Conservation (phyloP, 2,329 filamentous ascomycete species). For the Pseudopyricularia cyperi region DNA sequence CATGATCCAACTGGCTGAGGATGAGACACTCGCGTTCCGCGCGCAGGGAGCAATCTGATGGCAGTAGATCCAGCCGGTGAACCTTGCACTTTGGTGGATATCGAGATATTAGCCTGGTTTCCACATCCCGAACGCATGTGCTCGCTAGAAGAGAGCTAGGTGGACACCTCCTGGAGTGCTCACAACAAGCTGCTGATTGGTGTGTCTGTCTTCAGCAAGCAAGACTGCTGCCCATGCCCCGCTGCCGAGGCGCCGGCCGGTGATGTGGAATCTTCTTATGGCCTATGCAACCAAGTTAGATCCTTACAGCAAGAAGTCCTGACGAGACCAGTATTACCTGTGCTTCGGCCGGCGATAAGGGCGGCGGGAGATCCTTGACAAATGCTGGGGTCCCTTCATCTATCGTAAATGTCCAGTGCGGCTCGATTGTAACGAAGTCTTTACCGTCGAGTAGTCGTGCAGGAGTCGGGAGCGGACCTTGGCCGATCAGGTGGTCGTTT, state of each 20-base stretch:
- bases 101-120: not conserved
- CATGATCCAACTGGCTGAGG: constrained; percentile 39
- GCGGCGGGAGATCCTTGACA: not conserved
- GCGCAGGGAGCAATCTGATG: constrained; percentile 18
- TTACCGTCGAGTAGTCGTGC: constrained; percentile 35
- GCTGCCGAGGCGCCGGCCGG: constrained; percentile 33
- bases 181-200: constrained; percentile 50
- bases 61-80: constrained; percentile 16
- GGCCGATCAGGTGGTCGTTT: constrained; percentile 30
- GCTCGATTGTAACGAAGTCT: constrained; percentile 30
- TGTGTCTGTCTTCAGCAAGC: constrained; percentile 36
- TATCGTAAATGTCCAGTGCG: constrained; percentile 16
- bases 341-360: not conserved
- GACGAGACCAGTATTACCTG: not conserved
- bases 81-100: not conserved
- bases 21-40: constrained; percentile 37
- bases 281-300: constrained; percentile 2
- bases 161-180: constrained; percentile 39
- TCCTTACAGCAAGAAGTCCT: not conserved
- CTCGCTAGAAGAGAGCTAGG: not conserved
- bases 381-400: constrained; percentile 24
- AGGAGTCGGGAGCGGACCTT: constrained; percentile 19
- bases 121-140: not conserved
- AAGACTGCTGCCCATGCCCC: constrained; percentile 41
- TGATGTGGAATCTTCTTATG: constrained; percentile 30